Conservation (phyloP, 2,329 filamentous ascomycete species). For the Fusarium neocosmosporiellum region DNA sequence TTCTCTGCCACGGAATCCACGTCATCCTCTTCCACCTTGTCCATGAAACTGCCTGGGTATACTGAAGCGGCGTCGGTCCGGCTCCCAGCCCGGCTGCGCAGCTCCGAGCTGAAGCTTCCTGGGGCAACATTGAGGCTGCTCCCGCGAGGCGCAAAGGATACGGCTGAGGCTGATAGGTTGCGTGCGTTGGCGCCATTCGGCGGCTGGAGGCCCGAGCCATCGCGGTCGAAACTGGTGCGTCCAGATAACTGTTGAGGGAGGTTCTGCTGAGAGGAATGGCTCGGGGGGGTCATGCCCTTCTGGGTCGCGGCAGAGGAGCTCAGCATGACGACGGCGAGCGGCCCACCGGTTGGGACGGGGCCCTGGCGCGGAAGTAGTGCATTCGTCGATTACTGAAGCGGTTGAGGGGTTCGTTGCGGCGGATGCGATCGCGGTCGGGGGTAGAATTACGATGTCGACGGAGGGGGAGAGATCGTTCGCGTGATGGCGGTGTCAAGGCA, state of each 20-base stretch:
- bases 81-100: slow-evolving; percentile 69
- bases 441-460: slow-evolving; percentile 10
- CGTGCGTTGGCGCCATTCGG: slow-evolving; percentile 57
- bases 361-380: slow-evolving; percentile 49
- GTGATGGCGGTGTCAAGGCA: not conserved
- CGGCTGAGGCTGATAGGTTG: slow-evolving; percentile 63
- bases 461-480: slow-evolving; percentile 6
- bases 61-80: slow-evolving; percentile 50
- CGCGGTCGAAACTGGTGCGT: slow-evolving; percentile 62
- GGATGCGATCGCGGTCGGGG: slow-evolving; percentile 28
- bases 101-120: slow-evolving; percentile 90
- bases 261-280: slow-evolving; percentile 51
- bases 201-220: slow-evolving; percentile 62
- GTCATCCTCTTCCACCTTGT: slow-evolving; percentile 73
- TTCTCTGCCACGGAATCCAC: slow-evolving; percentile 71
- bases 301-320: slow-evolving; percentile 48
- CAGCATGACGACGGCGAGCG: slow-evolving; percentile 48
- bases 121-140: slow-evolving; percentile 77
- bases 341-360: slow-evolving; percentile 54
- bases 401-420: slow-evolving; percentile 19
- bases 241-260: slow-evolving; percentile 45
- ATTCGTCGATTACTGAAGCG: slow-evolving; percentile 48
- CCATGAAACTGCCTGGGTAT: slow-evolving; percentile 57
- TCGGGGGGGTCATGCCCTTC: slow-evolving; percentile 47
- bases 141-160: slow-evolving; percentile 74